A percentile compares a stretch with the other conserved stretches of the same genome.
Evolutionary conservation across 176 grass and related monocot species (phyloP).

Genomic region (Otatea glauca): DNA sequence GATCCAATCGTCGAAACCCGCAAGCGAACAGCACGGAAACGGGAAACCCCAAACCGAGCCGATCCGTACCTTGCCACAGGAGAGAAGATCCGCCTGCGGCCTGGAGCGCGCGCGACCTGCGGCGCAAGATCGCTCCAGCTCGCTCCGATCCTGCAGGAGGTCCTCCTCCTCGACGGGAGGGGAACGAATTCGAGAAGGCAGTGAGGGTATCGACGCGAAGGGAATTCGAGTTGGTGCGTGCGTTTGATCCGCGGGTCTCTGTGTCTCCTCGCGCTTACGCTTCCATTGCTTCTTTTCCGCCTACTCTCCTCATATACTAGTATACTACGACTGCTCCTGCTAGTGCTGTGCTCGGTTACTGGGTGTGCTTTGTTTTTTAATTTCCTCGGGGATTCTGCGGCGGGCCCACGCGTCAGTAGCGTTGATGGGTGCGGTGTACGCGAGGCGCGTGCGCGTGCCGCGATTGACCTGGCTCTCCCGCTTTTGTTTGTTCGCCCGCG

Average conservation of each 20-base stretch:
- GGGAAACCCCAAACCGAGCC: neutral
- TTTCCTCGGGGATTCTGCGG: neutral
- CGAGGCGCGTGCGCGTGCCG: slow-evolving; percentile 30
- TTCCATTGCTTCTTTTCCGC: slow-evolving; percentile 44
- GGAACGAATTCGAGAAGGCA: slow-evolving; percentile 10
- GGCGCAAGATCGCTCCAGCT: neutral
- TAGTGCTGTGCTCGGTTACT: slow-evolving; percentile 38
- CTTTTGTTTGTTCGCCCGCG: slow-evolving; percentile 26
- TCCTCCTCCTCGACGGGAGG: neutral
- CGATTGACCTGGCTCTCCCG: slow-evolving; percentile 43
- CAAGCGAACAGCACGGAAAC: neutral
- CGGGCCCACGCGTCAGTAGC: slow-evolving; percentile 39
- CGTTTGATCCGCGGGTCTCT: slow-evolving; percentile 29
- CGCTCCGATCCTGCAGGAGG: neutral
- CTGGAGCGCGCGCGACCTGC: neutral
- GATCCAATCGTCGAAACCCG: slow-evolving; percentile 32
- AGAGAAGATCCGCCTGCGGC: slow-evolving; percentile 40
- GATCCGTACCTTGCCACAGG: slow-evolving; percentile 39
- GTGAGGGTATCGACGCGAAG: neutral
- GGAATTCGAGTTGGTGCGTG: slow-evolving; percentile 10
- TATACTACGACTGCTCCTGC: neutral
- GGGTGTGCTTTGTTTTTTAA: neutral
- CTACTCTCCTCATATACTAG: neutral
- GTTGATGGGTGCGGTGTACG: slow-evolving; percentile 22
- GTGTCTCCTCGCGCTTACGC: slow-evolving; percentile 38